Evolutionary conservation across 176 grass and related monocot species (phyloP), one percentile per base, ranked within the genome.

Genomic region (Carex littledalei): DNA sequence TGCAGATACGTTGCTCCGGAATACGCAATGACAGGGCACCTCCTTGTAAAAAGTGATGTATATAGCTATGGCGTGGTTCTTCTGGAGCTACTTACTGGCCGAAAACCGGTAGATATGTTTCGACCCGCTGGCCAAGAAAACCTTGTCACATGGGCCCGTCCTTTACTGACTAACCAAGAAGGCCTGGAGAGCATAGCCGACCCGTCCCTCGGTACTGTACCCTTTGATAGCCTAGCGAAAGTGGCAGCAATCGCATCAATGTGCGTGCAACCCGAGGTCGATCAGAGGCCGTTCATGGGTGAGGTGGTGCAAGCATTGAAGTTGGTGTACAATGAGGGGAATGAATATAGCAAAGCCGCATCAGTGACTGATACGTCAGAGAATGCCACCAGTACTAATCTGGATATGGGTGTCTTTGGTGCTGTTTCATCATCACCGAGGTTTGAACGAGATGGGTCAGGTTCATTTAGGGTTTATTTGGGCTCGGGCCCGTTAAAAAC

Each of bases 11-110:
- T 99, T 64, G 93, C 97, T 84, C 93, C 97, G 60, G 97, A 99
- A 89, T 99, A 99, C 82, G 97, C 97, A 32, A 94, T 99, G 97
- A 99, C 97, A 0, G 97, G 97, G 18, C 97, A 99, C 91, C 93
- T 99, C 86, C 88, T 99, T 67, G 97, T 99, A 31, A 99, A 99
- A 88, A 95, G 93, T 56, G 97, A 99, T 81, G 97, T 99, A 68
- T 99, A 99, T 85, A 99, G 97, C 87, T 99, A 99, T 1, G 97
- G 97, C 11, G 97, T 99, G 41, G 97, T 99, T 80, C 93, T 99
- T 84, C 87, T 99, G 6, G 97, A 99, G 85, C 97, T 99, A 61
- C 88, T 99, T 56, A 99, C 93, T 1, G 91, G 97, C 74, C 91
- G 90, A 85, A 99, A 99, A 84, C 91, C 97, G 0, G 91, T 99